phyloP scores from a whole-genome alignment of 1,284 basidiomycete species.

The Ustilago loliicola region DNA sequence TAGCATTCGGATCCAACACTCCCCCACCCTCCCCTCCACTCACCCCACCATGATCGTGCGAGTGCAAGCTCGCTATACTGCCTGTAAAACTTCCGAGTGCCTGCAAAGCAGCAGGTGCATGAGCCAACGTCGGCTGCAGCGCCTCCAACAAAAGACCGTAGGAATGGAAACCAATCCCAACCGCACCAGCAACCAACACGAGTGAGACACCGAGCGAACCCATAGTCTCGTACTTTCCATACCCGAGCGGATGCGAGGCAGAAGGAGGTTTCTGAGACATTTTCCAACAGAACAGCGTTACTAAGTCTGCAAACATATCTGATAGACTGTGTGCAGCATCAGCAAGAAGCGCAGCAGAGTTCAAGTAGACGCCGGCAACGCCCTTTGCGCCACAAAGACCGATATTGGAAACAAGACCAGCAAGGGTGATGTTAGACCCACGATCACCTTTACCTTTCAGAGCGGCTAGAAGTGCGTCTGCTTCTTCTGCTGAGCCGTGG shows the following conservation, averaged over 20 bases:
- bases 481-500: constrained; percentile 68
- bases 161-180: constrained; percentile 92
- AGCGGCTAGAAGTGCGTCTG: constrained; percentile 67
- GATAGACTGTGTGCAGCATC: constrained; percentile 95
- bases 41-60: constrained; percentile 72
- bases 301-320: constrained; percentile 88
- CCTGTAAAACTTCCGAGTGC: constrained; percentile 76
- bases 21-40: constrained; percentile 51
- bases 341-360: constrained; percentile 90
- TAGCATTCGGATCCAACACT: constrained; percentile 90
- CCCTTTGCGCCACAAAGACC: constrained; percentile 87
- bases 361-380: constrained; percentile 72
- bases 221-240: constrained; percentile 91
- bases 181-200: constrained; percentile 83
- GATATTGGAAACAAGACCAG: constrained; percentile 86
- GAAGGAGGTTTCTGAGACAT: constrained; percentile 85
- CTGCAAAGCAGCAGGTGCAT: constrained; percentile 76
- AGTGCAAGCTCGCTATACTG: constrained; percentile 73
- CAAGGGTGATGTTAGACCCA: constrained; percentile 71
- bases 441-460: constrained; percentile 62
- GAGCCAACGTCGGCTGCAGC: constrained; percentile 72
- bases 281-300: constrained; percentile 91
- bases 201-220: constrained; percentile 87
- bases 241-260: constrained; percentile 83
- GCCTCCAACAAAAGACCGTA: constrained; percentile 82